phyloP scores from a whole-genome alignment of 768 basidiomycete species.

The Boletellus ananiceps region DNA sequence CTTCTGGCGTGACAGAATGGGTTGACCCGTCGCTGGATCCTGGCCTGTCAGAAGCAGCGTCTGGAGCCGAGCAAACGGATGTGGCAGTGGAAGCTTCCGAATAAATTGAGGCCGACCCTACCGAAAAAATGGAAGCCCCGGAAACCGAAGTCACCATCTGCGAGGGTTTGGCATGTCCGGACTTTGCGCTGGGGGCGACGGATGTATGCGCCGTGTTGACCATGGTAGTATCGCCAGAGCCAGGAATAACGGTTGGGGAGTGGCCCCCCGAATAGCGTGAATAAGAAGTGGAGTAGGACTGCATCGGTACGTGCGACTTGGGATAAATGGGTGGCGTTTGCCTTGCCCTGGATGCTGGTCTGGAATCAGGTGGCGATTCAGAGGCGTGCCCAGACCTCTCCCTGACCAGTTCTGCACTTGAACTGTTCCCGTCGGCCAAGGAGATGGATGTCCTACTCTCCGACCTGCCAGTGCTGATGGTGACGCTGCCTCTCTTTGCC shows the following conservation, averaged over 20 bases:
- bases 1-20: constrained; percentile 6
- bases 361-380: constrained; percentile 16
- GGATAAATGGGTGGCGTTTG: constrained; percentile 10
- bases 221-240: constrained; percentile 4
- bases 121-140: constrained; percentile 25
- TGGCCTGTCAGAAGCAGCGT: constrained; percentile 1
- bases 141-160: constrained; percentile 24
- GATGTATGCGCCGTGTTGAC: not conserved
- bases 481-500: constrained; percentile 51
- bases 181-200: not conserved
- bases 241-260: not conserved
- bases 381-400: constrained; percentile 9
- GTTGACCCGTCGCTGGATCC: constrained; percentile 15
- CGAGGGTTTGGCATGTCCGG: constrained; percentile 17
- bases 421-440: constrained; percentile 9
- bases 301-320: constrained; percentile 12
- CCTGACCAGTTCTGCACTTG: not conserved
- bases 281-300: constrained; percentile 15
- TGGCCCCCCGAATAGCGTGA: constrained; percentile 17
- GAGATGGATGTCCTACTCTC: constrained; percentile 19
- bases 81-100: constrained; percentile 28
- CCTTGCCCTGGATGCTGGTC: constrained; percentile 18
- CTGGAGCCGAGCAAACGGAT: constrained; percentile 15
- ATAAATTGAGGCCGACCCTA: constrained; percentile 24
- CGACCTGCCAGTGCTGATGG: not conserved